phyloP scores from a whole-genome alignment of 1,139 yeast genomes.

The Tardiomyces blankii region DNA sequence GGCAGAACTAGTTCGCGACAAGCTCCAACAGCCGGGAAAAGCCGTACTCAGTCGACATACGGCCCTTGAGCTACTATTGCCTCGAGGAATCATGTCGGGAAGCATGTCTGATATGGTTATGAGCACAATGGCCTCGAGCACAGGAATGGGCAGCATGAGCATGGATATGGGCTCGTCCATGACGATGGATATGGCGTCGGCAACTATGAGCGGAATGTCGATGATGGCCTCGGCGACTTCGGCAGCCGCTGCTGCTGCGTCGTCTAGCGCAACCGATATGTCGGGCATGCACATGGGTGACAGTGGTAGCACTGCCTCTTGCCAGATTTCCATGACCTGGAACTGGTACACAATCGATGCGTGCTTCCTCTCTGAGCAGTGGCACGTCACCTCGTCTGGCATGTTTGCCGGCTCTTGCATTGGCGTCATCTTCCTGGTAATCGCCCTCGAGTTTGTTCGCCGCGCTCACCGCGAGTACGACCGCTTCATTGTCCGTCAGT shows the following conservation, averaged over 20 bases:
- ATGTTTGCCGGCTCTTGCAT: conserved; percentile 64
- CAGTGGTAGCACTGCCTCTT: conserved; percentile 7
- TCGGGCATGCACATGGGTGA: conserved; percentile 14
- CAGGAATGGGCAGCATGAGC: conserved; percentile 5
- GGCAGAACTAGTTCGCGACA: no score
- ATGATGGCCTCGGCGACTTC: conserved; percentile 5
- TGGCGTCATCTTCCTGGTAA: conserved; percentile 48
- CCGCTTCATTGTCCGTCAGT: conserved; percentile 25
- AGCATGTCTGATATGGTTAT: neutral
- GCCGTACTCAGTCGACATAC: no score
- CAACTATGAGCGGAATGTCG: conserved; percentile 6
- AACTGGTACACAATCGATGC: conserved; percentile 51
- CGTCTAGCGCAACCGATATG: conserved; percentile 6
- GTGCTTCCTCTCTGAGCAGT: conserved; percentile 50
- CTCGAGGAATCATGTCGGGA: neutral
- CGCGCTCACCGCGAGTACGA: conserved; percentile 49
- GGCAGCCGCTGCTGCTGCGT: conserved; percentile 6
- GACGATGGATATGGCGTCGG: conserved; percentile 4
- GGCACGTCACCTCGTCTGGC: conserved; percentile 52
- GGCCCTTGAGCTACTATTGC: no score
- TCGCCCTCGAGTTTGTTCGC: conserved; percentile 47
- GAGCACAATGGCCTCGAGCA: conserved; percentile 1
- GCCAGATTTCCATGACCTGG: conserved; percentile 34
- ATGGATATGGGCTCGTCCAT: conserved; percentile 3
- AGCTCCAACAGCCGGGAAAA: no score